These are phyloP conservation scores for Ampelomyces quisqualis DNA, from an alignment of 2,329 filamentous ascomycete genomes.

Conservation along the genomic window DNA sequence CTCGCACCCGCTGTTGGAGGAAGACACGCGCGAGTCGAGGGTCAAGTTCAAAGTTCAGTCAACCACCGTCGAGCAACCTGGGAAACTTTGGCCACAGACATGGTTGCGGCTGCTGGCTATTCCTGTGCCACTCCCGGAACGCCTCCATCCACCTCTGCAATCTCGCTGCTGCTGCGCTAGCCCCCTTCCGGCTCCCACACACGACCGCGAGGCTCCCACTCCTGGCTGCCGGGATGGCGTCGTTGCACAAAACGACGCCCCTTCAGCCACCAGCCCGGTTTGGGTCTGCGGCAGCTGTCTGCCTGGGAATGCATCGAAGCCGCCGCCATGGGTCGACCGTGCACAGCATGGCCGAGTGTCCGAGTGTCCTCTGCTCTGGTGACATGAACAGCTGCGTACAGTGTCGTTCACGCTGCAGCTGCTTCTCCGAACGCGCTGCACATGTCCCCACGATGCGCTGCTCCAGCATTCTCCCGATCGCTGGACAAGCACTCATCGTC, in stretches of 20 bases:
- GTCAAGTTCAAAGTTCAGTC: constrained; percentile 13
- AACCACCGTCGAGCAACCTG: too few species aligned
- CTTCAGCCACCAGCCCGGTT: constrained; percentile 38
- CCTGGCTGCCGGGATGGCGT: constrained; percentile 30
- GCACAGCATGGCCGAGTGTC: constrained; percentile 29
- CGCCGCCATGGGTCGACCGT: constrained; percentile 30
- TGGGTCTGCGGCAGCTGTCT: constrained; percentile 36
- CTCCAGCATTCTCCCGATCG: constrained; percentile 20
- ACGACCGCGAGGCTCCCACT: constrained; percentile 23
- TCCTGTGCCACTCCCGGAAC: constrained; percentile 27
- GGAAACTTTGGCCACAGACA: constrained; percentile 1
- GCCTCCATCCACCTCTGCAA: constrained; percentile 23
- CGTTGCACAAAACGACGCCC: constrained; percentile 24
- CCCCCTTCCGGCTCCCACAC: constrained; percentile 19
- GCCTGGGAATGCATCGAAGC: constrained; percentile 26
- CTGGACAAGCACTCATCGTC: constrained; percentile 26
- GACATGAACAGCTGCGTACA: constrained; percentile 7
- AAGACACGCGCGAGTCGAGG: constrained; percentile 9
- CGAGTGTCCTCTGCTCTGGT: constrained; percentile 28
- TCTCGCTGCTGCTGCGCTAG: constrained; percentile 30
- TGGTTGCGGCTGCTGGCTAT: constrained; percentile 20
- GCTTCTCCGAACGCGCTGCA: constrained; percentile 22
- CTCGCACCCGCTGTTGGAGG: constrained; percentile 25
- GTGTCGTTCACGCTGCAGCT: constrained; percentile 19
- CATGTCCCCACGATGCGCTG: constrained; percentile 8